Conservation (phyloP, 2,329 filamentous ascomycete species). For the Passalora sequoiae region DNA sequence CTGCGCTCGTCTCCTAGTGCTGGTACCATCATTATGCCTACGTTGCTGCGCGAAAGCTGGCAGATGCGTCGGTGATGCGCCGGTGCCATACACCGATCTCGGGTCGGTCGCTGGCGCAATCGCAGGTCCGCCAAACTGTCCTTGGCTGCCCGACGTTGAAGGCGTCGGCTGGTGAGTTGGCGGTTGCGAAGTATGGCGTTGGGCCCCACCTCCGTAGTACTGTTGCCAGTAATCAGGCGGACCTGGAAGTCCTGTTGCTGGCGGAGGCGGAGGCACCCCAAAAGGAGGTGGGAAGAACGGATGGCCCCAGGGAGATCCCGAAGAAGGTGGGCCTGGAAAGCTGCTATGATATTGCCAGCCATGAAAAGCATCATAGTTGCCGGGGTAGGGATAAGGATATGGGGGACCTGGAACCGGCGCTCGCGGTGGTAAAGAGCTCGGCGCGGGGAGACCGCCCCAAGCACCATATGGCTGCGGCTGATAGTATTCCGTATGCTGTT, state of each 20-base stretch:
- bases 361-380: slow-evolving; percentile 7
- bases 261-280: slow-evolving; percentile 9
- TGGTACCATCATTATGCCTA: slow-evolving; percentile 14
- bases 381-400: slow-evolving; percentile 10
- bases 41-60: slow-evolving; percentile 31
- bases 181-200: slow-evolving; percentile 5
- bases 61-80: slow-evolving; percentile 13
- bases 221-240: slow-evolving; percentile 7
- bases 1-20: slow-evolving; percentile 12
- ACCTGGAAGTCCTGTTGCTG: slow-evolving; percentile 7
- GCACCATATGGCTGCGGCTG: background rate
- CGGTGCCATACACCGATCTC: slow-evolving; percentile 11
- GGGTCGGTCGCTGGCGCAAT: slow-evolving; percentile 26
- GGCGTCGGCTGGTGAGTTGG: slow-evolving; percentile 5
- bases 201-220: background rate
- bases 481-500: slow-evolving; percentile 2
- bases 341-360: slow-evolving; percentile 14
- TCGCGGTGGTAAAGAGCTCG: slow-evolving; percentile 3
- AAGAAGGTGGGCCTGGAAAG: slow-evolving; percentile 11
- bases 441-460: background rate
- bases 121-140: slow-evolving; percentile 23
- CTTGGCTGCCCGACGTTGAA: slow-evolving; percentile 4
- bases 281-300: slow-evolving; percentile 11
- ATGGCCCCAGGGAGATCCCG: slow-evolving; percentile 1
- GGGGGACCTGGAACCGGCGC: slow-evolving; percentile 6